Base-by-base conservation (phyloP, 805 yeast genomes). In the Ogataea methylovora region DNA sequence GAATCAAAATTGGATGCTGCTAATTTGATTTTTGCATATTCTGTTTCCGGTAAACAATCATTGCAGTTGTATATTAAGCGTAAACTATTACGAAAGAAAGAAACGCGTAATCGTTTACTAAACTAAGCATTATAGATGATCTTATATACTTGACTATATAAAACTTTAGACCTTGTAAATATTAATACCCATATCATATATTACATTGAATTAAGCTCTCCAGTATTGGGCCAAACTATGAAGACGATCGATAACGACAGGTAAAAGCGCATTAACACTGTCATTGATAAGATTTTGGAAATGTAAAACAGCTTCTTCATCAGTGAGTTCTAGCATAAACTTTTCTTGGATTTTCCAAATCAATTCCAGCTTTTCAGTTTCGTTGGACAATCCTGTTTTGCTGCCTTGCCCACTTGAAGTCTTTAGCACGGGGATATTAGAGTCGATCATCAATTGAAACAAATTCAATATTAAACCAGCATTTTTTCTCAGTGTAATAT, bases 181-280 rank as follows among this genome's bases (percentile, higher is more conserved):
- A 26, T 11, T 16, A 17, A 8, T 16, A n/a, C 5, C 9, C 11
- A 14, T n/a, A 14, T 25, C n/a, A 27, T 12, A 20, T 7, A 6
- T 20, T 20, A 7, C 9, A 18, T 5, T 11, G 18, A 15, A 20
- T 9, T 32, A 90, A 0, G 97, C 87, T 40, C 98, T 65, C 98
- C 98, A 94, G 53, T 92, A 92, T 53, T 92, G 99, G 0, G 99
- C 97, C 53, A 92, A 69, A 59, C 90, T 86, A 56, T 92, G 99
- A 34, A 92, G 62, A 43, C 96, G 76, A 52, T 92, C 99, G 35
- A 92, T 92, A 13, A 94, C 95, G 52, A 88, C 88, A 0, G 98
- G 97, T 38, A 90, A 57, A 38, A 92, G 73, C 0, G 98, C 97
- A 52, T 77, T 84, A 13, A 92, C 97, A 60, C 95, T 84, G 48